A percentile compares a stretch with the other conserved stretches of the same genome.
phyloP scores from a whole-genome alignment of 2,329 filamentous ascomycete species.

The Microascus cirrosus region DNA sequence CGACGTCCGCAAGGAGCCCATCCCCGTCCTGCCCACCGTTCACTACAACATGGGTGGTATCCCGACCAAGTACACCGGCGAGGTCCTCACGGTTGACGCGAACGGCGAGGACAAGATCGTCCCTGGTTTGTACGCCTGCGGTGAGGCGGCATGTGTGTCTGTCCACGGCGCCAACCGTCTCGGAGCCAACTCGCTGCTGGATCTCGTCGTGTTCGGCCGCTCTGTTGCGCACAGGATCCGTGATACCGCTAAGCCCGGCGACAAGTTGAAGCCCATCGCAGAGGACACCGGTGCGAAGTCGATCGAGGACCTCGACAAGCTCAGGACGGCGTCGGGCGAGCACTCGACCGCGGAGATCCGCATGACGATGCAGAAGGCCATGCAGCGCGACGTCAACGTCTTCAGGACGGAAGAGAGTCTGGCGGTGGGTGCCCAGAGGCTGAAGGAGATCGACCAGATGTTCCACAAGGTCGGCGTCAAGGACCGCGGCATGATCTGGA shows the following conservation, averaged over 20 bases:
- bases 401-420: conserved; percentile 92
- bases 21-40: conserved; percentile 89
- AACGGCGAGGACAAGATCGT: conserved; percentile 86
- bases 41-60: conserved; percentile 99
- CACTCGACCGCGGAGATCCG: conserved; percentile 85
- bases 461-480: conserved; percentile 85
- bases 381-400: conserved; percentile 94
- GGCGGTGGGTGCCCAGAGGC: conserved; percentile 85
- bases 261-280: conserved; percentile 65
- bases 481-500: conserved; percentile 99
- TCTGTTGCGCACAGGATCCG: conserved; percentile 95
- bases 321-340: conserved; percentile 73
- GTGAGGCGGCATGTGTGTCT: conserved; percentile 94
- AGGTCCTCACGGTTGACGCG: conserved; percentile 83
- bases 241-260: conserved; percentile 80
- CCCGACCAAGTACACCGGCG: conserved; percentile 91
- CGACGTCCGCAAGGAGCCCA: conserved; percentile 93
- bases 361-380: conserved; percentile 90
- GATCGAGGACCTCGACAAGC: conserved; percentile 74
- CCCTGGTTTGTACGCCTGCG: conserved; percentile 88
- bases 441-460: conserved; percentile 69
- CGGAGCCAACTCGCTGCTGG: conserved; percentile 94
- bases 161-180: conserved; percentile 98
- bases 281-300: conserved; percentile 83
- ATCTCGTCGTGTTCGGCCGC: conserved; percentile 94